Conservation (phyloP, 2,329 filamentous ascomycete species). For the Exophiala dermatitidis region DNA sequence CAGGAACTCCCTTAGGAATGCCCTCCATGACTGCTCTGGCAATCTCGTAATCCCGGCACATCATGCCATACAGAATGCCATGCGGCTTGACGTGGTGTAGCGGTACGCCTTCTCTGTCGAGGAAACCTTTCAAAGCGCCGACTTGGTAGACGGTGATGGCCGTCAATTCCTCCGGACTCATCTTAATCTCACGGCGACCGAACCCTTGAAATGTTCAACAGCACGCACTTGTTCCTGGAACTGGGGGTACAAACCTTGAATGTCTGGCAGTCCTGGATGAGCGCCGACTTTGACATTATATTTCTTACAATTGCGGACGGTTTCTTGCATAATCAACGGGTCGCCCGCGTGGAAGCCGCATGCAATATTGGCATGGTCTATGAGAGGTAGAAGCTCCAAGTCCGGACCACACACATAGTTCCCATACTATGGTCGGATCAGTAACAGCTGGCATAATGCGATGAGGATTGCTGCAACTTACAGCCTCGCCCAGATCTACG, state of each 20-base stretch:
- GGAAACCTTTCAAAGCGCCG: constrained; percentile 54
- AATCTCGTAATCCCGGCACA: constrained; percentile 45
- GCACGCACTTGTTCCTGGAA: neutral
- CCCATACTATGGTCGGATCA: constrained; percentile 33
- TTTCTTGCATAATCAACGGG: constrained; percentile 57
- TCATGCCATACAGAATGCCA: constrained; percentile 54
- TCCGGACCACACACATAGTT: constrained; percentile 49
- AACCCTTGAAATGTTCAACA: constrained; percentile 45
- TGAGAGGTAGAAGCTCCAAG: constrained; percentile 53
- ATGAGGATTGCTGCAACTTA: constrained; percentile 13
- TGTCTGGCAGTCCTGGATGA: constrained; percentile 58
- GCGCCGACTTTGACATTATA: constrained; percentile 54
- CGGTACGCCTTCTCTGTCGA: constrained; percentile 49
- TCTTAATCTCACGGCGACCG: constrained; percentile 55
- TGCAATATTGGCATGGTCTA: constrained; percentile 57
- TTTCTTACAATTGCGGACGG: constrained; percentile 51
- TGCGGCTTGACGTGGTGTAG: constrained; percentile 59
- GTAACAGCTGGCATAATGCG: neutral
- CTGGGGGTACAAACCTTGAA: constrained; percentile 14
- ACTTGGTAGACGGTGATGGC: constrained; percentile 57
- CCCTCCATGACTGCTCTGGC: constrained; percentile 49
- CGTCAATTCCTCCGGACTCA: constrained; percentile 51
- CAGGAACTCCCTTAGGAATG: constrained; percentile 44
- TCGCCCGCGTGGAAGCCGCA: constrained; percentile 57
- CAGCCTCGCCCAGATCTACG: constrained; percentile 42